These are phyloP conservation scores for Agrocybe chaxingu DNA, from an alignment of 768 basidiomycete genomes.

Conservation along the genomic window DNA sequence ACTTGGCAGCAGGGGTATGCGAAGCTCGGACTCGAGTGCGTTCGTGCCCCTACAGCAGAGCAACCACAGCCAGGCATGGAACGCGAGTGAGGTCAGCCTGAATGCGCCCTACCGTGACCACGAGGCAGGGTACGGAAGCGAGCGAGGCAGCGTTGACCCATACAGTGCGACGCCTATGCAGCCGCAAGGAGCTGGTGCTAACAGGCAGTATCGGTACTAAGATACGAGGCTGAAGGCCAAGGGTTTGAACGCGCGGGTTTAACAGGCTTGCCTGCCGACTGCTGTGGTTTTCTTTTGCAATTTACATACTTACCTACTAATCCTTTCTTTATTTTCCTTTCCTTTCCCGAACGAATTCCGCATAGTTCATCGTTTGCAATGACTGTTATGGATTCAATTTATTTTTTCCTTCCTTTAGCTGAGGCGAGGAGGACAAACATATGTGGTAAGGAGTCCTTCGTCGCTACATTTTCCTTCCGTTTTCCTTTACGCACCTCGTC, in stretches of 20 bases:
- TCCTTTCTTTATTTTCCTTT: no score
- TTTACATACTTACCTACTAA: no score
- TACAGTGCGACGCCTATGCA: slow-evolving; percentile 26
- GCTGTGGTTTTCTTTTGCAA: no score
- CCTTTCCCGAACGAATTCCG: no score
- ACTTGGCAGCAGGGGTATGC: slow-evolving; percentile 4
- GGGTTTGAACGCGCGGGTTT: neutral
- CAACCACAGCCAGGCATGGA: slow-evolving; percentile 56
- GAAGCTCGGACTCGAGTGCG: slow-evolving; percentile 58
- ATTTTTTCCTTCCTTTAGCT: no score
- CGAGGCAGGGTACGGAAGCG: slow-evolving; percentile 10
- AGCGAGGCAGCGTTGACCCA: slow-evolving; percentile 31
- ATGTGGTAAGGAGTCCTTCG: no score
- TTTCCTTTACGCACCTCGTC: no score
- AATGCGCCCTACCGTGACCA: slow-evolving; percentile 34
- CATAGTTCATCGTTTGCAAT: no score
- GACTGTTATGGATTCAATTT: no score
- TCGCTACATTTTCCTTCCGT: no score
- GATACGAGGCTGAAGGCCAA: neutral
- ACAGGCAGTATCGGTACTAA: slow-evolving; percentile 4
- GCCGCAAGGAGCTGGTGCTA: slow-evolving; percentile 5
- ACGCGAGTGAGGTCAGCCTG: slow-evolving; percentile 48
- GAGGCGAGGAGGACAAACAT: no score
- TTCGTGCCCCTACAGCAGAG: slow-evolving; percentile 71
- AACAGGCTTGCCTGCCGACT: neutral